phyloP scores from a whole-genome alignment of 2,329 filamentous ascomycete genomes.

The Fusarium chuoi region DNA sequence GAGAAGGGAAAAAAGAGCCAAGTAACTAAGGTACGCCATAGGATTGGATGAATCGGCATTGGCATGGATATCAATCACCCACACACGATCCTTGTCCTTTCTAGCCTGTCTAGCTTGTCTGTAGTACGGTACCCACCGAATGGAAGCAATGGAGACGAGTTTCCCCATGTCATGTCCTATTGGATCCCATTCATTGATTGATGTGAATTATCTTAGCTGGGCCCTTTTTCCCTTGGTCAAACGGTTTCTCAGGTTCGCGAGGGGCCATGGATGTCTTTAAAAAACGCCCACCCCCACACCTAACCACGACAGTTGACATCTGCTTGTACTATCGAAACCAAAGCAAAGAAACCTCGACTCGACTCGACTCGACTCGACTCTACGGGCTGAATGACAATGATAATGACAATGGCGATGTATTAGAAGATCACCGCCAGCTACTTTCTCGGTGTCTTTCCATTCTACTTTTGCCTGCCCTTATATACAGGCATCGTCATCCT shows the following conservation, averaged over 20 bases:
- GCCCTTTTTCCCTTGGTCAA: constrained; percentile 14
- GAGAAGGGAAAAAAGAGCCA: not conserved
- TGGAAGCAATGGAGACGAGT: constrained; percentile 35
- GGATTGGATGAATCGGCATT: constrained; percentile 12
- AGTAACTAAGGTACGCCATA: not conserved
- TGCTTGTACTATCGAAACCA: not conserved
- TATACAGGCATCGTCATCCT: constrained; percentile 15
- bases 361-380: not conserved
- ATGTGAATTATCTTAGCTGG: constrained; percentile 5
- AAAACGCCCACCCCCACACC: constrained; percentile 34
- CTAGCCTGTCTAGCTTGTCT: constrained; percentile 4
- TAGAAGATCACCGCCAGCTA: not conserved
- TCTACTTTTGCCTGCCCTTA: not conserved
- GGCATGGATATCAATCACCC: constrained; percentile 17
- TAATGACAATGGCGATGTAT: not conserved
- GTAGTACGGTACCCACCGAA: constrained; percentile 13
- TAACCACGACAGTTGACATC: constrained; percentile 17
- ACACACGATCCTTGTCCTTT: not conserved
- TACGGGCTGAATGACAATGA: constrained; percentile 3
- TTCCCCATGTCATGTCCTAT: constrained; percentile 23
- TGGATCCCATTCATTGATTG: constrained; percentile 21
- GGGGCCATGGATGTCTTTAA: constrained; percentile 30
- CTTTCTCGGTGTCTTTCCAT: not conserved
- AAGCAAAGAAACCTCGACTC: constrained; percentile 7
- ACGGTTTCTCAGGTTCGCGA: constrained; percentile 37